Percentiles rank a stretch among this genome's conserved stretches.
These are phyloP conservation scores for Zygotorulaspora florentina DNA, from an alignment of 805 yeast species.

Conservation along the genomic window DNA sequence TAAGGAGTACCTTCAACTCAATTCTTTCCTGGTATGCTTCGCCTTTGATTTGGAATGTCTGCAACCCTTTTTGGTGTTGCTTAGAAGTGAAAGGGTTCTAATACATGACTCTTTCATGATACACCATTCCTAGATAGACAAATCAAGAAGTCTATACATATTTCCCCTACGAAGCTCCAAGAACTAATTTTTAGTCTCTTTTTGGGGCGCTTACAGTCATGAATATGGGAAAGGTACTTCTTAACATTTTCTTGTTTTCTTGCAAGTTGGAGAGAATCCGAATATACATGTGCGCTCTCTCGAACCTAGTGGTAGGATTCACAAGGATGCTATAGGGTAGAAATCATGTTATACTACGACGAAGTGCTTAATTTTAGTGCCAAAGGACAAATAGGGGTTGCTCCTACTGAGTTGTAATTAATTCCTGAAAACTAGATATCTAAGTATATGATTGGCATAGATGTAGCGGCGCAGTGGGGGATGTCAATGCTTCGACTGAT, in stretches of 20 bases:
- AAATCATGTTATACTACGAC: no score
- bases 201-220: constrained; percentile 41
- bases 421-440: no score
- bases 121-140: constrained; percentile 38
- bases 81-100: constrained; percentile 11
- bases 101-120: constrained; percentile 10
- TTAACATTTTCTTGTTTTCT: constrained; percentile 47
- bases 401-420: no score
- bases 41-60: constrained; percentile 5
- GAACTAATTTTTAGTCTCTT: constrained; percentile 34
- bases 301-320: no score
- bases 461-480: no score
- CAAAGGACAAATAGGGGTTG: no score
- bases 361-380: no score
- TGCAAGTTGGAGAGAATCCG: no score
- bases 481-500: no score
- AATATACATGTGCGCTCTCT: no score
- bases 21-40: not conserved
- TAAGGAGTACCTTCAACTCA: not conserved
- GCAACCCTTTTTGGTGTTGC: constrained; percentile 1
- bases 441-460: no score
- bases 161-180: constrained; percentile 58
- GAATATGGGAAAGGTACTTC: constrained; percentile 77
- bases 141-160: constrained; percentile 67
- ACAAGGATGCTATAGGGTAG: no score